Percentiles rank a stretch among this genome's conserved stretches.
phyloP scores from a whole-genome alignment of 257 asterid genomes.

The Anisodus acutangulus region DNA sequence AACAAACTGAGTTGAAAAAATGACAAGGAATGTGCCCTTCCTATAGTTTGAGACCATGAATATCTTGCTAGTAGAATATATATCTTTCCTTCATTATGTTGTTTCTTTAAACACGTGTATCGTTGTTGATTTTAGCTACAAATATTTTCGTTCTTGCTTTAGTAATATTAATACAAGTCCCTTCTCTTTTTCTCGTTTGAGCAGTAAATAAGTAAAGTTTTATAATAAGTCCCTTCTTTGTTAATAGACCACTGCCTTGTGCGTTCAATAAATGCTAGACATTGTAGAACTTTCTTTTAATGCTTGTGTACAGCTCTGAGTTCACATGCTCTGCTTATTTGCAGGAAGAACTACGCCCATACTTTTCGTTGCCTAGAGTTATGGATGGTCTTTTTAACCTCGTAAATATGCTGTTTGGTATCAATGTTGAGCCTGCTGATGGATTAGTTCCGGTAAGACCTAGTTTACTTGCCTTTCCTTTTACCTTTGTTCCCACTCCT shows the following conservation, averaged over 20 bases:
- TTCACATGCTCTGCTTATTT: conserved; percentile 29
- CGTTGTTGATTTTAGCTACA: background rate
- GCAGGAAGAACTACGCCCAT: conserved; percentile 98
- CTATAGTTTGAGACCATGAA: background rate
- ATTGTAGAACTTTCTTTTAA: conserved; percentile 4
- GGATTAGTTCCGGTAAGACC: conserved; percentile 85
- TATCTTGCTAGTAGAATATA: conserved; percentile 8
- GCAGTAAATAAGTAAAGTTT: background rate
- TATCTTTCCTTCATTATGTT: background rate
- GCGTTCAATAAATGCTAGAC: background rate
- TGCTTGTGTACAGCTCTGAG: conserved; percentile 26
- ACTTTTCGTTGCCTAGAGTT: conserved; percentile 93
- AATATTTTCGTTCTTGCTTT: background rate
- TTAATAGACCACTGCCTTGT: background rate
- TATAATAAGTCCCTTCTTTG: background rate
- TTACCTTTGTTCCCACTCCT: conserved; percentile 22
- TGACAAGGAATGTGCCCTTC: background rate
- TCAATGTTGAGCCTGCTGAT: conserved; percentile 74
- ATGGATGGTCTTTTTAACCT: conserved; percentile 97
- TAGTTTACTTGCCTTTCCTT: conserved; percentile 30
- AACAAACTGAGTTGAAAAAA: background rate
- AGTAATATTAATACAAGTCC: conserved; percentile 1
- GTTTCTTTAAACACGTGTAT: background rate
- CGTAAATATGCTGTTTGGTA: conserved; percentile 73
- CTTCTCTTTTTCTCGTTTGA: background rate